Conservation (phyloP, 352 stramenopile species). For the Plasmopara muralis region DNA sequence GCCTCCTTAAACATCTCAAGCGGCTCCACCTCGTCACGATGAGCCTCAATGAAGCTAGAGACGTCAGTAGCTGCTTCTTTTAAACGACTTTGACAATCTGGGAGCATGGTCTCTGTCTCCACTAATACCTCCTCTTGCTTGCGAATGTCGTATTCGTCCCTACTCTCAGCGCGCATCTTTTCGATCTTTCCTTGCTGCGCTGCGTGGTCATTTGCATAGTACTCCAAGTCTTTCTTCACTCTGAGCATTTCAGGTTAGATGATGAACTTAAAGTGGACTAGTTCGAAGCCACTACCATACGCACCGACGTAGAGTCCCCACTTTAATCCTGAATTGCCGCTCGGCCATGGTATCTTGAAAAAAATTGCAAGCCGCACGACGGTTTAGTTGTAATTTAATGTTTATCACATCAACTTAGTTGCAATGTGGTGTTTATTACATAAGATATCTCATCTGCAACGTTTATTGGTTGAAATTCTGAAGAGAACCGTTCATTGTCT, state of each 20-base stretch:
- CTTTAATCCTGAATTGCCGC: slow-evolving; percentile 78
- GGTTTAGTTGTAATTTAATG: too few relatives aligned
- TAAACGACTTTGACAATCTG: slow-evolving; percentile 66
- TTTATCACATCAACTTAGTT: too few relatives aligned
- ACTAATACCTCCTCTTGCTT: slow-evolving; percentile 79
- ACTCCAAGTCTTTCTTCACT: slow-evolving; percentile 79
- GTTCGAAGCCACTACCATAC: background rate
- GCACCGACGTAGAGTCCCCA: slow-evolving; percentile 62
- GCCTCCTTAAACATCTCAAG: slow-evolving; percentile 43
- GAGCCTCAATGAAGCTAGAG: slow-evolving; percentile 32
- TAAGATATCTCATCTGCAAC: too few relatives aligned
- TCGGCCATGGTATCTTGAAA: slow-evolving; percentile 34
- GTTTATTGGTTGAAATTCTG: too few relatives aligned
- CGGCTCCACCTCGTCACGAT: slow-evolving; percentile 34
- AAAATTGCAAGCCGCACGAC: too few relatives aligned
- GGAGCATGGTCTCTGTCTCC: slow-evolving; percentile 77
- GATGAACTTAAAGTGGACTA: background rate
- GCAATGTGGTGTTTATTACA: too few relatives aligned
- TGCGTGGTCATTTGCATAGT: slow-evolving; percentile 69
- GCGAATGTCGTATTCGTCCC: slow-evolving; percentile 68
- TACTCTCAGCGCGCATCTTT: slow-evolving; percentile 45
- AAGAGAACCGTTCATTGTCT: too few relatives aligned
- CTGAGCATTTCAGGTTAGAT: slow-evolving; percentile 13
- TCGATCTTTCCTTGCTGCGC: slow-evolving; percentile 54
- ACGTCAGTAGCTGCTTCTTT: slow-evolving; percentile 53